Base-by-base conservation (phyloP, 257 asterid genomes). In the Verbena officinalis region DNA sequence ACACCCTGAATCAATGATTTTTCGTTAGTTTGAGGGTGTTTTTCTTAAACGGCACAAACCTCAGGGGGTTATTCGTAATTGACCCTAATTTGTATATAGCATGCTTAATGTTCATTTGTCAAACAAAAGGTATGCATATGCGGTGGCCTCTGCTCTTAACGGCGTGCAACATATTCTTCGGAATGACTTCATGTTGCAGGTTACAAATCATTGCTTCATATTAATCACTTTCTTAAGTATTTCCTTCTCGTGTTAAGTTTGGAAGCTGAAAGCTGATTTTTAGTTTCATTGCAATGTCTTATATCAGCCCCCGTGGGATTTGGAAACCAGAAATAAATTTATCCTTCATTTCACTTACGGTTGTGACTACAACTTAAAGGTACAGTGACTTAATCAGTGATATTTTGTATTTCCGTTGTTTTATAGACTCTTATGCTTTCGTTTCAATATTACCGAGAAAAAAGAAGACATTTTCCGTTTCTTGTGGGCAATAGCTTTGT, bases 261-360 rank as follows among this genome's bases (percentile, higher is more conserved):
- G 38, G 36, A 19, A 57, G 12, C 5, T 36, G 42, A 53, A 36
- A 70, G 66, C 40, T 44, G 44, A 33, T 67, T 55, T 3, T 23
- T 8, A 23, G 2, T 15, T 31, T 24, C 13, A 0, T 43, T 64
- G 3, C 17, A 43, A 14, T 69, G 66, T 58, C 5, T 16, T 23
- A 60, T 74, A 59, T 71, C 87, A 87, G 95, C 90, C 95, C 30
- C 95, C 95, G 3, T 84, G 84, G 85, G 95, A 87, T 58, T 13
- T 64, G 75, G 84, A 72, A 65, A 81, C 77, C 6, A 24, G 64
- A 23, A 72, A 77, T 44, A 83, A 64, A 64, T 84, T 60, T 58
- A 87, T 84, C 66, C 79, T 87, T 50, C 93, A 87, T 62, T 87
- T 59, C 62, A 84, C 95, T 44, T 84, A 84, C 48, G 85, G 77